These are phyloP conservation scores for Daucus carota DNA, from an alignment of 129 eudicot genomes.

Conservation along the genomic window DH1_v3.0 NC_030383.2:13865501-13866000, in stretches of 20 bases:
- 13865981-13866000: conserved; percentile 63
- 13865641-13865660: background rate
- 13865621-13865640: conserved; percentile 78
- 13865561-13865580: conserved; percentile 54
- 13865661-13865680: background rate
- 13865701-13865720: background rate
- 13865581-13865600: conserved; percentile 63
- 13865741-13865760: conserved; percentile 81
- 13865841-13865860: conserved; percentile 76
- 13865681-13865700: background rate
- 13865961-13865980: conserved; percentile 85
- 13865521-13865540: conserved; percentile 80
- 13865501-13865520: conserved; percentile 69
- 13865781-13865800: conserved; percentile 67
- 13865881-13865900: conserved; percentile 94
- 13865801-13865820: conserved; percentile 86
- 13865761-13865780: conserved; percentile 69
- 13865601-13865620: conserved; percentile 52
- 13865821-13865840: conserved; percentile 94
- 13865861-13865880: conserved; percentile 85
- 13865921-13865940: conserved; percentile 55
- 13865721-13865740: background rate
- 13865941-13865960: conserved; percentile 84
- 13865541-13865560: conserved; percentile 66
- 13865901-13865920: conserved; percentile 87